A percentile compares a stretch with the other conserved stretches of the same genome.
These are phyloP conservation scores for Aspergillus aculeatus DNA, from an alignment of 2,329 filamentous ascomycete species.

Conservation along the genomic window DNA sequence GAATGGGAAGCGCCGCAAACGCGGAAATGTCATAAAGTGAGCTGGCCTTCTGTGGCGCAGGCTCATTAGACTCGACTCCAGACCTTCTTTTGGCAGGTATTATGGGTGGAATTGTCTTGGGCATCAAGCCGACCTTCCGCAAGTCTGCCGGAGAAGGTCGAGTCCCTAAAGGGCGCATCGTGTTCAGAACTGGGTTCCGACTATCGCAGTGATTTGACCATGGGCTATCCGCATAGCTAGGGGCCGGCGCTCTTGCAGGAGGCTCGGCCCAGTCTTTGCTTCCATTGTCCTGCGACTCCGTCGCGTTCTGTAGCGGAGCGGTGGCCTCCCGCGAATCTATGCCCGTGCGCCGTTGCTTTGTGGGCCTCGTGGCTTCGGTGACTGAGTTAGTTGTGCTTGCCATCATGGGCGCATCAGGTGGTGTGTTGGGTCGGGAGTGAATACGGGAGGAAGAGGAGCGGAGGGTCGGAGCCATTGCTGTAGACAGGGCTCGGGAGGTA, in stretches of 20 bases:
- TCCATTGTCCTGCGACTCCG: neutral
- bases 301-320: slow-evolving; percentile 21
- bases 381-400: slow-evolving; percentile 23
- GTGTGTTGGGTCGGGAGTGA: slow-evolving; percentile 35
- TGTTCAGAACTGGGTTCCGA: slow-evolving; percentile 72
- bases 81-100: slow-evolving; percentile 43
- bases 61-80: slow-evolving; percentile 22
- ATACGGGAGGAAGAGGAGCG: slow-evolving; percentile 33
- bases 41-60: slow-evolving; percentile 10
- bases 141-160: slow-evolving; percentile 64
- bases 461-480: slow-evolving; percentile 37
- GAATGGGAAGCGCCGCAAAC: slow-evolving; percentile 21
- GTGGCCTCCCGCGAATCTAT: slow-evolving; percentile 26
- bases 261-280: slow-evolving; percentile 56
- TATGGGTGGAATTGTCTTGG: slow-evolving; percentile 43
- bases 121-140: slow-evolving; percentile 49
- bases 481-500: slow-evolving; percentile 22
- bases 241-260: slow-evolving; percentile 50
- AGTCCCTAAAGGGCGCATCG: slow-evolving; percentile 78
- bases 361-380: slow-evolving; percentile 30
- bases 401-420: slow-evolving; percentile 21
- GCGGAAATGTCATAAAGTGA: slow-evolving; percentile 18
- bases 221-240: slow-evolving; percentile 72
- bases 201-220: slow-evolving; percentile 59
- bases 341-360: slow-evolving; percentile 35